These are phyloP conservation scores for Neopestalotiopsis rosae DNA, from an alignment of 2,329 filamentous ascomycete genomes.

Conservation along the genomic window DNA sequence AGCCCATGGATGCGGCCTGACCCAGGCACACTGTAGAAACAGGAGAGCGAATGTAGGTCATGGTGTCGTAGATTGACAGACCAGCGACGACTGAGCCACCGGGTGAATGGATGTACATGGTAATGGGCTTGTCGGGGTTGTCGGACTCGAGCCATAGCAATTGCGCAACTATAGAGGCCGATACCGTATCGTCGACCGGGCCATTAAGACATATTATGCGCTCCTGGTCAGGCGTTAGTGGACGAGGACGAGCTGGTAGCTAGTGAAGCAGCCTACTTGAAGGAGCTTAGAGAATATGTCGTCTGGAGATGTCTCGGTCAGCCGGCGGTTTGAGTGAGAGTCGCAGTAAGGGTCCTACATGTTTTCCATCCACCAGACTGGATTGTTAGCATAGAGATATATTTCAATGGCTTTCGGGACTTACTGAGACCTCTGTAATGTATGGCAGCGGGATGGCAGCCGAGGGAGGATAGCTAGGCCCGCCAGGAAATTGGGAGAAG, in stretches of 20 bases:
- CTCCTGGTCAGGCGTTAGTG: conserved; percentile 59
- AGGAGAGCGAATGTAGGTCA: conserved; percentile 93
- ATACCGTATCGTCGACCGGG: conserved; percentile 86
- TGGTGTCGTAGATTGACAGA: conserved; percentile 96
- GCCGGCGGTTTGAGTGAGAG: conserved; percentile 36
- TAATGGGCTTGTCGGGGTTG: conserved; percentile 91
- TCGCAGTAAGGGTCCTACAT: conserved; percentile 57
- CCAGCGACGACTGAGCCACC: conserved; percentile 90
- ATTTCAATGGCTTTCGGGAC: conserved; percentile 24
- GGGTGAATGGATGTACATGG: conserved; percentile 96
- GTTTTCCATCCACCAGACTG: conserved; percentile 79
- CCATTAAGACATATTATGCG: conserved; percentile 95
- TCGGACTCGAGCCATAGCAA: conserved; percentile 98
- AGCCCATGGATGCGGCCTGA: conserved; percentile 94
- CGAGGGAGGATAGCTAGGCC: conserved; percentile 35
- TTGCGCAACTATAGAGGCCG: conserved; percentile 93
- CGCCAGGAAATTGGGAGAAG: conserved; percentile 49
- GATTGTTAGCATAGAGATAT: conserved; percentile 34
- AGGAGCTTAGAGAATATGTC: conserved; percentile 84
- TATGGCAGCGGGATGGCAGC: conserved; percentile 60
- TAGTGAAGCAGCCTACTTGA: conserved; percentile 58
- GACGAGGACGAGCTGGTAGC: conserved; percentile 22
- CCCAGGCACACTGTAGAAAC: conserved; percentile 96
- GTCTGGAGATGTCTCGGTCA: conserved; percentile 52
- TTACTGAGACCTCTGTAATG: conserved; percentile 61